Base-by-base conservation (phyloP, 805 yeast genomes). In the Candida orba region DNA sequence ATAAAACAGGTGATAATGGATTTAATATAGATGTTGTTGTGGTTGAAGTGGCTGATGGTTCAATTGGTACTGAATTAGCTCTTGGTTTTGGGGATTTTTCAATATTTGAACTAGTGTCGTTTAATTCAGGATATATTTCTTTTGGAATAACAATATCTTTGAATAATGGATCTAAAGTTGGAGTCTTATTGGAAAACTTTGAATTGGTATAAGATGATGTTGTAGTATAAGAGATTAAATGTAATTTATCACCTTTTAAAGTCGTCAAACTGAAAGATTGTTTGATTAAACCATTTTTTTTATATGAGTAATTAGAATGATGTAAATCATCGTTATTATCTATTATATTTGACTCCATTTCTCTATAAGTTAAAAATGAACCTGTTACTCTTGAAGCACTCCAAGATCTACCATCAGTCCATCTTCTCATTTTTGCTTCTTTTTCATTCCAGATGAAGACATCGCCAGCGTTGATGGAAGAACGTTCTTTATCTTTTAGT, bases 391-490 rank as follows among this genome's bases (percentile, higher is more conserved):
- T 69, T 1, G 84, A 77, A 2, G 89, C 85, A 46, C 78, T 70
- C 90, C 91, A 83, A 30, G 73, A 69, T 49, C 75, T 73, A 17
- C 90, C 87, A 54, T 83, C 91, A 1, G 90, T 83, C 90, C 91
- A 83, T 25, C 90, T 64, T 49, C 78, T 73, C 79, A 84, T 81
- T 15, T 79, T 83, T 36, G 85, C 78, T 51, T 77, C 81, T 13
- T 71, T 66, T 57, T 83, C 90, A 57, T 78, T 81, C 89, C 89
- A 83, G 8, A 81, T 74, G 52, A 77, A 83, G 3, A 83, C 73
- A 3, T 80, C 69, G 4, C 87, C 87, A 8, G 79, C 69, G 18
- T 62, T 61, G 35, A 84, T 81, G 18, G 63, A 61, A 4, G 38
- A 34, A 24, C 66, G 58, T 57, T 83, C 87, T 25, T 64, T 63